These are phyloP conservation scores for Cytospora paraplurivora DNA, from an alignment of 2,329 filamentous ascomycete genomes.

Conservation along the genomic window DNA sequence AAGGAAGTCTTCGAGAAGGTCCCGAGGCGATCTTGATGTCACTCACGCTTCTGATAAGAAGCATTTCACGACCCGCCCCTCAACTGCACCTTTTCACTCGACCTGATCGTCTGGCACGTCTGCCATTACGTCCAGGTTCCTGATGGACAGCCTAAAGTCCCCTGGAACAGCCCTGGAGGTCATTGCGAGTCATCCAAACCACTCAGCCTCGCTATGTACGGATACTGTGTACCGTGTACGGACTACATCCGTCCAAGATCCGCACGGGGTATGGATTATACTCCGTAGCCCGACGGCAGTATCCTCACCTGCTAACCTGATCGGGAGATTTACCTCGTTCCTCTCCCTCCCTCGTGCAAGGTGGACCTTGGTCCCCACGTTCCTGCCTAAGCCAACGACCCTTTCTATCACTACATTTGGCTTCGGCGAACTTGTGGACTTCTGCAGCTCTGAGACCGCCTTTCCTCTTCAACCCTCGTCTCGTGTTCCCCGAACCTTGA, in stretches of 20 bases:
- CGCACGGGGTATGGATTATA: neutral
- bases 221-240: neutral
- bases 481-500: neutral
- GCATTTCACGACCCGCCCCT: neutral
- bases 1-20: neutral
- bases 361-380: slow-evolving; percentile 23
- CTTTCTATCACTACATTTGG: neutral
- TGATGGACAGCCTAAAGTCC: too few species aligned
- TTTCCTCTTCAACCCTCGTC: neutral
- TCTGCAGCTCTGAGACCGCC: neutral
- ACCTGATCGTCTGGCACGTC: too few species aligned
- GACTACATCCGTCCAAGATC: too few species aligned
- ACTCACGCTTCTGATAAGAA: neutral
- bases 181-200: neutral
- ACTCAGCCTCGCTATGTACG: neutral
- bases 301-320: slow-evolving; percentile 11
- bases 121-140: too few species aligned
- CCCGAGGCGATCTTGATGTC: neutral
- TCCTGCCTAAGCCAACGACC: slow-evolving; percentile 12
- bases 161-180: too few species aligned
- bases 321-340: slow-evolving; percentile 11
- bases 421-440: neutral
- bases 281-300: neutral
- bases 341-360: slow-evolving; percentile 22
- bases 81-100: too few species aligned